These are phyloP conservation scores for Plectosphaerella plurivora DNA, from an alignment of 2,329 filamentous ascomycete species.

Conservation along the genomic window DNA sequence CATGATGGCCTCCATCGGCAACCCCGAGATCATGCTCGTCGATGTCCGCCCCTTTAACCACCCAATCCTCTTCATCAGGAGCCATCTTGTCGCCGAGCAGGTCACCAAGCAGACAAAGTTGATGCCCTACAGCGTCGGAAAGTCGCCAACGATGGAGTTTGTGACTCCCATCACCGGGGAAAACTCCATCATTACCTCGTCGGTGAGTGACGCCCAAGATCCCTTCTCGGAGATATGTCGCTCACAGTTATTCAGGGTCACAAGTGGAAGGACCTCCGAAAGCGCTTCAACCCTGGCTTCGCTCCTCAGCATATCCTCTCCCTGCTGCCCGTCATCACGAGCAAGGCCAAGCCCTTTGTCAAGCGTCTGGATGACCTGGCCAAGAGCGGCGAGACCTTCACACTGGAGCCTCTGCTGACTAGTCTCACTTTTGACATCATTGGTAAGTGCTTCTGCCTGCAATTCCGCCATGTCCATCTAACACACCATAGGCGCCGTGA, in stretches of 20 bases:
- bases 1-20: conserved; percentile 23
- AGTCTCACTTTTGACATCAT: conserved; percentile 35
- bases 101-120: conserved; percentile 23
- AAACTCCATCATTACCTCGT: conserved; percentile 12
- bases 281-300: conserved; percentile 31
- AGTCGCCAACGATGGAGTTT: conserved; percentile 21
- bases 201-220: background rate
- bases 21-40: conserved; percentile 26
- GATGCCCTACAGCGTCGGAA: conserved; percentile 25
- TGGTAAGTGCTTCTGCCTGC: background rate
- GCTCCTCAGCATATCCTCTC: conserved; percentile 31
- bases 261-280: conserved; percentile 20
- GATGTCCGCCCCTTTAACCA: conserved; percentile 28
- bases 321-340: conserved; percentile 27
- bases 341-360: conserved; percentile 25
- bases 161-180: conserved; percentile 17
- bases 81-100: conserved; percentile 31
- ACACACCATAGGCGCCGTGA: conserved; percentile 18
- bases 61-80: conserved; percentile 25
- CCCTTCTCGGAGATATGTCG: background rate
- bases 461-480: background rate
- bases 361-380: conserved; percentile 5
- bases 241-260: conserved; percentile 3
- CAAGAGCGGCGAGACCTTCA: conserved; percentile 5
- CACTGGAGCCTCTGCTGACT: conserved; percentile 17